Evolutionary conservation across 768 basidiomycete species (phyloP).

Genomic region (Butyriboletus loyo): DNA sequence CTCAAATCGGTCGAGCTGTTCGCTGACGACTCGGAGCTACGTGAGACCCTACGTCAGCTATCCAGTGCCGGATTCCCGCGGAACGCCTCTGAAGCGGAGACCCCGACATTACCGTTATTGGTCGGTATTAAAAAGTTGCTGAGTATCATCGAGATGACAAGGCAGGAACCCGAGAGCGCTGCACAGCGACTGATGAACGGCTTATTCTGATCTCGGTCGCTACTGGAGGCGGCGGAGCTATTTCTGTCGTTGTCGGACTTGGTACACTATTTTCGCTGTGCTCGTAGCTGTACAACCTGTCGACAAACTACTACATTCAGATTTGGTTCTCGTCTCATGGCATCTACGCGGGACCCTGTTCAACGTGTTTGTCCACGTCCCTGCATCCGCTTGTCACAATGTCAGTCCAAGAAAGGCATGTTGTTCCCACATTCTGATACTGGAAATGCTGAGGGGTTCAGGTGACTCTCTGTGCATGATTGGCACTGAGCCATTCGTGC

Average conservation of each 20-base stretch:
- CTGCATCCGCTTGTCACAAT: background rate
- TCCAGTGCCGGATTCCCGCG: constrained; percentile 67
- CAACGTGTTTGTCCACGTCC: background rate
- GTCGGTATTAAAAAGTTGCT: constrained; percentile 95
- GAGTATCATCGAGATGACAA: constrained; percentile 91
- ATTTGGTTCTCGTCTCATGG: background rate
- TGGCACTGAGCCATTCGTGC: background rate
- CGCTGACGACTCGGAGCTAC: constrained; percentile 46
- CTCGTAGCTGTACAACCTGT: background rate
- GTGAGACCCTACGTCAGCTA: constrained; percentile 61
- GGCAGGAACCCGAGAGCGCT: constrained; percentile 88
- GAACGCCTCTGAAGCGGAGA: constrained; percentile 40
- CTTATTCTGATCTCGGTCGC: constrained; percentile 39
- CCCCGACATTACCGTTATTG: constrained; percentile 50
- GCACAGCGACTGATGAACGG: constrained; percentile 66
- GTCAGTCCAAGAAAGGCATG: constrained; percentile 20
- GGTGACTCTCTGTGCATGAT: constrained; percentile 2
- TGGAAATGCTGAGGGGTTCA: constrained; percentile 11
- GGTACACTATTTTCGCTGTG: constrained; percentile 5
- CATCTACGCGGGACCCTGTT: background rate
- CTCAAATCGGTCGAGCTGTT: constrained; percentile 81
- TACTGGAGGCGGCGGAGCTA: background rate
- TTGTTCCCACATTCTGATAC: constrained; percentile 18
- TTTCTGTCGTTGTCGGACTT: constrained; percentile 7
- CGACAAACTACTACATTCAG: background rate